These are phyloP conservation scores for Candida pini DNA, from an alignment of 805 yeast species.

Conservation along the genomic window DNA sequence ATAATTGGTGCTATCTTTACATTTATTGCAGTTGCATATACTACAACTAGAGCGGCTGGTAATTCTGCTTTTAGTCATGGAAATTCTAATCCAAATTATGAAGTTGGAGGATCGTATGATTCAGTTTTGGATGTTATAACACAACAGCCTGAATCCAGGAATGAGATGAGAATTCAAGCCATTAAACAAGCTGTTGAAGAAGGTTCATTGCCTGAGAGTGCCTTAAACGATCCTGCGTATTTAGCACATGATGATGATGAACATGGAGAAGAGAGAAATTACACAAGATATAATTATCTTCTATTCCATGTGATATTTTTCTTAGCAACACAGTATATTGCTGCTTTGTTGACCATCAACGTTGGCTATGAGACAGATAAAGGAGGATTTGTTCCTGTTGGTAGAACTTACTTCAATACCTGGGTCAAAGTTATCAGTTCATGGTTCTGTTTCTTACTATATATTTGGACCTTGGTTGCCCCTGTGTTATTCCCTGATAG, in stretches of 20 bases:
- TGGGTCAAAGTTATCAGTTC: conserved; percentile 93
- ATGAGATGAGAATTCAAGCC: conserved; percentile 80
- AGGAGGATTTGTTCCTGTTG: conserved; percentile 94
- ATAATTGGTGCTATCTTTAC: conserved; percentile 91
- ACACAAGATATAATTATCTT: conserved; percentile 77
- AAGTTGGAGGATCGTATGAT: conserved; percentile 30
- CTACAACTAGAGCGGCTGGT: conserved; percentile 95
- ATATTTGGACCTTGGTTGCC: conserved; percentile 88
- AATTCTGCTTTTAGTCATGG: conserved; percentile 55
- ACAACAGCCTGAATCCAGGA: conserved; percentile 47
- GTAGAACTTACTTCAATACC: conserved; percentile 89
- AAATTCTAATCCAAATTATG: conserved; percentile 9
- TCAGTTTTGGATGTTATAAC: conserved; percentile 37
- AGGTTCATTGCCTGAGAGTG: conserved; percentile 92
- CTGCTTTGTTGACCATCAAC: conserved; percentile 86
- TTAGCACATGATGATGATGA: conserved; percentile 37
- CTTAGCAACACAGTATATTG: conserved; percentile 95
- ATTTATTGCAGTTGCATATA: conserved; percentile 90
- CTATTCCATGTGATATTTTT: conserved; percentile 89
- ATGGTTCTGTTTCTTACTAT: conserved; percentile 83
- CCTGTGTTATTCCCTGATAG: conserved; percentile 90
- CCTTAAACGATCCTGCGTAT: conserved; percentile 68
- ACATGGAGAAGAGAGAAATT: conserved; percentile 52
- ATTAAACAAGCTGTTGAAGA: conserved; percentile 92
- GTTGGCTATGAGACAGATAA: conserved; percentile 78